Evolutionary conservation across 108 stramenopile species (phyloP).

Genomic region (Nitzschia sp.): DNA sequence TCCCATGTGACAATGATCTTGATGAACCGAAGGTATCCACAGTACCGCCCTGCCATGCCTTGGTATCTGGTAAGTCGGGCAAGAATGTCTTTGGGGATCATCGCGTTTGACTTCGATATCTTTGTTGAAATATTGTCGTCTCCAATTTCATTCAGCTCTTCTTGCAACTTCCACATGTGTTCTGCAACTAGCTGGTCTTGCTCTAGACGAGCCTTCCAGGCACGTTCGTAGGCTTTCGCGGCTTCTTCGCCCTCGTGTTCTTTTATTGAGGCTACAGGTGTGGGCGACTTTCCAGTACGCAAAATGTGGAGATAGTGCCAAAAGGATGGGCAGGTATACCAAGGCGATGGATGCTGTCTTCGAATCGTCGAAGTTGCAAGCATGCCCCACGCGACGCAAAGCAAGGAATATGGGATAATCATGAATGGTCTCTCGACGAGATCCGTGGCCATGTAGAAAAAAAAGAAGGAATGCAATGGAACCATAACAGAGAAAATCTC

Average conservation of each 20-base stretch:
- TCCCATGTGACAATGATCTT: conserved; percentile 66
- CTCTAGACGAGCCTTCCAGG: conserved; percentile 19
- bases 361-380: conserved; percentile 60
- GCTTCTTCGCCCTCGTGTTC: conserved; percentile 30
- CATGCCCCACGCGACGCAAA: conserved; percentile 71
- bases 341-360: conserved; percentile 72
- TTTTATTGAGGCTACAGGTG: conserved; percentile 24
- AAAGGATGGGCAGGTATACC: conserved; percentile 65
- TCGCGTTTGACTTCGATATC: conserved; percentile 1
- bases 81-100: conserved; percentile 38
- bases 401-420: conserved; percentile 55
- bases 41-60: conserved; percentile 38
- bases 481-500: conserved; percentile 49
- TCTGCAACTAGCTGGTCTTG: conserved; percentile 37
- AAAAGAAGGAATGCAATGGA: conserved; percentile 67
- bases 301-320: conserved; percentile 53
- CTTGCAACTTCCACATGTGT: conserved; percentile 42
- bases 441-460: conserved; percentile 47
- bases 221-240: conserved; percentile 30
- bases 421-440: conserved; percentile 69
- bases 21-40: conserved; percentile 38
- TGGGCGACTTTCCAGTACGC: conserved; percentile 15
- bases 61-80: conserved; percentile 37
- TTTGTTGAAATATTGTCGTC: conserved; percentile 47
- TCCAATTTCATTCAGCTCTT: conserved; percentile 47